Evolutionary conservation across 352 stramenopile species (phyloP).

Genomic region (Phytophthora citricola): DNA sequence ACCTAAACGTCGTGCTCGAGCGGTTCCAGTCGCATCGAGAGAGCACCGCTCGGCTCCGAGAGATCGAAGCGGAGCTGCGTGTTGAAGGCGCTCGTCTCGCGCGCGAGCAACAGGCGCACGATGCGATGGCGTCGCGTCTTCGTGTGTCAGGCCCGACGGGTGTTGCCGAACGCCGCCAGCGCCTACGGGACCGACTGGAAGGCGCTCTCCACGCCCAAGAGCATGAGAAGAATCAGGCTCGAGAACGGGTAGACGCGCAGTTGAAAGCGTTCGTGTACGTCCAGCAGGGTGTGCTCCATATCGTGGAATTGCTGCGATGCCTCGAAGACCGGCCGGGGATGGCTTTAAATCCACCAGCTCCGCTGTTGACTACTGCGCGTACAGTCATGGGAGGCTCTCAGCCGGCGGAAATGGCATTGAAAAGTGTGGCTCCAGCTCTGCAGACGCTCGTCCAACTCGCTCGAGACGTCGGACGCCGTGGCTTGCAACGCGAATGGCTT

Average conservation of each 20-base stretch:
- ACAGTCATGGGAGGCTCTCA: conserved; percentile 30
- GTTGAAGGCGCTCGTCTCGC: conserved; percentile 38
- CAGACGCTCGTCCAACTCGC: conserved; percentile 21
- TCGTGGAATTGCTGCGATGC: conserved; percentile 61
- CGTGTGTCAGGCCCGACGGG: conserved; percentile 56
- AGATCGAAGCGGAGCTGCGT: conserved; percentile 57
- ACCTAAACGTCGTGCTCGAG: conserved; percentile 57
- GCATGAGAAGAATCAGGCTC: conserved; percentile 43
- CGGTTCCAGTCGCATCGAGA: conserved; percentile 50
- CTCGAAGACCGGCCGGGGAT: conserved; percentile 43
- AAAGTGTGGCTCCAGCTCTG: conserved; percentile 29
- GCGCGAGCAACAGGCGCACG: conserved; percentile 36
- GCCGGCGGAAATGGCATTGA: conserved; percentile 29
- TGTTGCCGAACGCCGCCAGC: conserved; percentile 57
- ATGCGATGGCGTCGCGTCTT: conserved; percentile 42
- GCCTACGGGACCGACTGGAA: conserved; percentile 62
- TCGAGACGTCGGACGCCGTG: conserved; percentile 22
- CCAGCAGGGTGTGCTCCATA: conserved; percentile 64
- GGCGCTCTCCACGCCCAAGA: conserved; percentile 47
- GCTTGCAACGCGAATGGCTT: conserved; percentile 35
- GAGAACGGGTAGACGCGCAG: conserved; percentile 48
- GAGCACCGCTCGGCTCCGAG: conserved; percentile 42
- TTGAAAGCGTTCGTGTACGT: conserved; percentile 64
- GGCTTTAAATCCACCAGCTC: conserved; percentile 13
- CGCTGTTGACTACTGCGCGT: conserved; percentile 9